Base-by-base conservation (phyloP, 2,329 filamentous ascomycete species). In the Fusarium sp. region DNA sequence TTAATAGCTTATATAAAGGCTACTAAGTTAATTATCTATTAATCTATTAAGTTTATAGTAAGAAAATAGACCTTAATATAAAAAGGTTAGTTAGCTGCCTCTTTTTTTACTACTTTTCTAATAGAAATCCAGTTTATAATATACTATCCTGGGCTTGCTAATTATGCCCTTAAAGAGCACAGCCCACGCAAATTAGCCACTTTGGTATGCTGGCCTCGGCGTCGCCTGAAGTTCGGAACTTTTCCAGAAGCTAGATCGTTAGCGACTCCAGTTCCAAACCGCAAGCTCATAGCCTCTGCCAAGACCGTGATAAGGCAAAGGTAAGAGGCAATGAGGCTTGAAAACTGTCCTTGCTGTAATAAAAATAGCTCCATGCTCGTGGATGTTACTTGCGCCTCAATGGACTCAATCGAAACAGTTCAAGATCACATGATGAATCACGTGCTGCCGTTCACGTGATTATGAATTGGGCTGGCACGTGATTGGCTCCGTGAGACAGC, bases 401-500 rank as follows among this genome's bases (percentile, higher is more conserved):
- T 9, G 22, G 11, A 30, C n/a, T 62, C 32, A 22, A 36, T 38
- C 14, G 20, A 26, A 10, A 15, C 13, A 3, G 1, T 28, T 3
- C 1, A 1, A 4, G 2, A 5, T 24, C 53, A 53, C 30, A 48
- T 62, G 47, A 0, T 3, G 0, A 0, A 2, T 47, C 73, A 76
- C 62, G 61, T 76, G 73, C 14, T 8, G 0, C 0, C 0, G 0
- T 0, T 13, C 57, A 71, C 62, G 35, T 59, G 58, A 58, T 1
- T 0, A 2, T 6, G 1, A 3, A 4, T 0, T 3, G 0, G 2
- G 0, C 5, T 5, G 6, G 5, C 75, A 75, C 74, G 70, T 77
- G 75, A 77, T 63, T 57, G 36, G 15, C n/a, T 64, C 10, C 41
- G 30, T 66, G 32, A 61, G 58, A 35, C 59, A 75, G 73, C 73